phyloP scores from a whole-genome alignment of 768 basidiomycete species.

The Holtermanniella nyarrowii region DNA sequence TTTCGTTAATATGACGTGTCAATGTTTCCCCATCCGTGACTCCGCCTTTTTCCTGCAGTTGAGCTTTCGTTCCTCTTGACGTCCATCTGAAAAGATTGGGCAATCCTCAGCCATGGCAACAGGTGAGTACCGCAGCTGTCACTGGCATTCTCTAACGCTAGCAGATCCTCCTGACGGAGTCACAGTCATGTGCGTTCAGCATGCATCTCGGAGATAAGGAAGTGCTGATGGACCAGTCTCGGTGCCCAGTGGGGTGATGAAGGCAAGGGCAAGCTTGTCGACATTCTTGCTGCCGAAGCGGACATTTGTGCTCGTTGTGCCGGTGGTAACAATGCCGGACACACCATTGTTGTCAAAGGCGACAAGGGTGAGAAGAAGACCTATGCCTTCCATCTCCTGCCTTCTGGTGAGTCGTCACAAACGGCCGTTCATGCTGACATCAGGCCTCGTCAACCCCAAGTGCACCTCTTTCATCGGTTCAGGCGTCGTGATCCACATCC shows the following conservation, averaged over 20 bases:
- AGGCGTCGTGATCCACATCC: slow-evolving; percentile 92
- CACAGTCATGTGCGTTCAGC: slow-evolving; percentile 30
- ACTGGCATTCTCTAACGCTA: not conserved
- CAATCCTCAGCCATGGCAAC: not conserved
- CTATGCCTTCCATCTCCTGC: slow-evolving; percentile 91
- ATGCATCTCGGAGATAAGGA: not conserved
- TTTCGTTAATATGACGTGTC: not conserved
- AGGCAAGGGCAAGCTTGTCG: slow-evolving; percentile 68
- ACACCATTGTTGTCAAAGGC: slow-evolving; percentile 84
- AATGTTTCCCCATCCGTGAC: not conserved
- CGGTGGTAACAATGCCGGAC: slow-evolving; percentile 97
- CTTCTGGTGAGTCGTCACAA: slow-evolving; percentile 57
- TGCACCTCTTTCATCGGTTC: slow-evolving; percentile 82
- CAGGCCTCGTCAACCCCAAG: slow-evolving; percentile 73
- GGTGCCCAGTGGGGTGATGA: slow-evolving; percentile 45
- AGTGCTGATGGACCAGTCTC: slow-evolving; percentile 24
- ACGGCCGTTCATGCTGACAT: not conserved
- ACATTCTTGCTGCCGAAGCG: slow-evolving; percentile 77
- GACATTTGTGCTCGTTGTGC: slow-evolving; percentile 95
- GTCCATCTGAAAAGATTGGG: not conserved
- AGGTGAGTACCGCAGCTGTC: not conserved
- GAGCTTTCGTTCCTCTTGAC: not conserved
- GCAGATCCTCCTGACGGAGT: slow-evolving; percentile 34
- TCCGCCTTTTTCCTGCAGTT: not conserved
- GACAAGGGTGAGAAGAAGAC: slow-evolving; percentile 56